These are phyloP conservation scores for Dujonia santamariae DNA, from an alignment of 1,139 yeast species.

Conservation along the genomic window DNA sequence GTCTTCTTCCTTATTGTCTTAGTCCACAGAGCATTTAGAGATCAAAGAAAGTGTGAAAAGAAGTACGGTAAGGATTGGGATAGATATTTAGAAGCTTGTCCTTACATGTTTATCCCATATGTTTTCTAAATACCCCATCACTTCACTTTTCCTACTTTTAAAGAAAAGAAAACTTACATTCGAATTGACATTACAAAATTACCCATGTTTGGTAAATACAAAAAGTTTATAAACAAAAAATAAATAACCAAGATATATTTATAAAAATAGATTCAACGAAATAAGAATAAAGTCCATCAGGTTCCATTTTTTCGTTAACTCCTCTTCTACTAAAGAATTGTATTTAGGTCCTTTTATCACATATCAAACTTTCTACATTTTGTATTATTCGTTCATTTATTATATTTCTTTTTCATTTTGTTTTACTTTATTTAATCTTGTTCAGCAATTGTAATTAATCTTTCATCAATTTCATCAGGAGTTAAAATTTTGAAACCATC, in stretches of 20 bases:
- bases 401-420: neutral
- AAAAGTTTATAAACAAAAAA: neutral
- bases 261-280: neutral
- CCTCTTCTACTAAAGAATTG: neutral
- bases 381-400: conserved; percentile 2
- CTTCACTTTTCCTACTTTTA: too few species aligned
- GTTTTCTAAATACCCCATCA: conserved; percentile 56
- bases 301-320: neutral
- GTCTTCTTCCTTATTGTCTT: conserved; percentile 82
- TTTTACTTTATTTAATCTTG: conserved; percentile 55
- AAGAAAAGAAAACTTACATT: too few species aligned
- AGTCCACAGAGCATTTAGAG: conserved; percentile 85
- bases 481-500: conserved; percentile 69
- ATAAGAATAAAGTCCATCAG: neutral
- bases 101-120: conserved; percentile 88
- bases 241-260: neutral
- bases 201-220: neutral
- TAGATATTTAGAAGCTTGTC: conserved; percentile 80
- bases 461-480: conserved; percentile 88
- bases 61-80: conserved; percentile 97
- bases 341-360: neutral
- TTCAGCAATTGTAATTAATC: conserved; percentile 92
- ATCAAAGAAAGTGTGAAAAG: conserved; percentile 73
- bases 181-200: too few species aligned
- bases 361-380: neutral